Conservation (phyloP, 805 yeast genomes). For the Brettanomyces custersianus region DNA sequence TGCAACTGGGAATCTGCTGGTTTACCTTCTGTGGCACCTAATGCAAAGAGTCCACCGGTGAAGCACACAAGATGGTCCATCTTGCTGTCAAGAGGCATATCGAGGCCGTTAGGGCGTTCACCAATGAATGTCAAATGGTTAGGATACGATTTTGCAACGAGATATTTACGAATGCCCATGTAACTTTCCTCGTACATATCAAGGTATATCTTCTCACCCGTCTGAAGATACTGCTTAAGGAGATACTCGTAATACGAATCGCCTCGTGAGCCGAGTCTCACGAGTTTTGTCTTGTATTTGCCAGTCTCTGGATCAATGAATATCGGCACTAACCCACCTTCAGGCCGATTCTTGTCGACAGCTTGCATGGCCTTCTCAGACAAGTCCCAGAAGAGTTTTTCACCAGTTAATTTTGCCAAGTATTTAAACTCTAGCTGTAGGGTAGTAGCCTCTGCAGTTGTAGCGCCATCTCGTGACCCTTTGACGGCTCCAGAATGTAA, state of each 20-base stretch:
- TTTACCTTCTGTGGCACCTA: conserved; percentile 81
- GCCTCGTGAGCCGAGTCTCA: conserved; percentile 84
- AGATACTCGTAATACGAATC: conserved; percentile 90
- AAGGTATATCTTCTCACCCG: conserved; percentile 59
- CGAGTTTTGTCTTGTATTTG: conserved; percentile 48
- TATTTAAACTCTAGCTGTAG: conserved; percentile 83
- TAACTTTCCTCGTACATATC: conserved; percentile 72
- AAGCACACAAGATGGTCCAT: conserved; percentile 94
- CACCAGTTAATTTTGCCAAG: conserved; percentile 72
- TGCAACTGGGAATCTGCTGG: conserved; percentile 38
- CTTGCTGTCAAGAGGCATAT: conserved; percentile 50
- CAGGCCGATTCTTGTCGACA: conserved; percentile 54
- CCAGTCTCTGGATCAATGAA: conserved; percentile 71
- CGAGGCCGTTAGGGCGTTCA: conserved; percentile 65
- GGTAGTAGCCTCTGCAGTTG: conserved; percentile 86
- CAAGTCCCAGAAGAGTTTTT: conserved; percentile 64
- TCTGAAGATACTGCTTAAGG: conserved; percentile 76
- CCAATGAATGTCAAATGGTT: conserved; percentile 61
- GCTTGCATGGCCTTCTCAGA: conserved; percentile 68
- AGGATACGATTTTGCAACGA: conserved; percentile 55
- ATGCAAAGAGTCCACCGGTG: conserved; percentile 78
- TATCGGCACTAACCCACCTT: conserved; percentile 78
- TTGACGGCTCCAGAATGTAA: conserved; percentile 48
- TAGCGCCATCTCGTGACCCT: conserved; percentile 68
- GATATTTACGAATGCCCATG: conserved; percentile 63